phyloP scores from a whole-genome alignment of 1,139 yeast genomes.

The Keqinozyma sinolaborantium region DNA sequence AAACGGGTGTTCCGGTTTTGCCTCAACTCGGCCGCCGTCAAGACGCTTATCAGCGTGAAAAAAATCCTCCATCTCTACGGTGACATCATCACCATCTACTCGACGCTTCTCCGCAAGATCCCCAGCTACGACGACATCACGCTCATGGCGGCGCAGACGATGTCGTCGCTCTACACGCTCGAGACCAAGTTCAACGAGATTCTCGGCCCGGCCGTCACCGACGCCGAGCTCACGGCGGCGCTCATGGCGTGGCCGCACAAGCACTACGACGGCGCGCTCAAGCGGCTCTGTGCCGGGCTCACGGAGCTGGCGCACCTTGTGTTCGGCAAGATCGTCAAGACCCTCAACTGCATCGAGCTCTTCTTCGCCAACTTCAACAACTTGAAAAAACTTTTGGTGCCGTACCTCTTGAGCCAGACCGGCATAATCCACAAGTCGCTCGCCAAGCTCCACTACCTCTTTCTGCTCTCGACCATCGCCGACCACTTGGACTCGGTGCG shows the following conservation, averaged over 20 bases:
- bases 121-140: slow-evolving; percentile 44
- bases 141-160: slow-evolving; percentile 26
- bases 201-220: slow-evolving; percentile 18
- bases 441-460: slow-evolving; percentile 20
- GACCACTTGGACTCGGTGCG: slow-evolving; percentile 20
- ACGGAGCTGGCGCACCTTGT: slow-evolving; percentile 18
- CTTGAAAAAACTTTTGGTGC: slow-evolving; percentile 35
- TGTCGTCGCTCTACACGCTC: slow-evolving; percentile 19
- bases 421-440: slow-evolving; percentile 22
- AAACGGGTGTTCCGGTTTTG: slow-evolving; percentile 30
- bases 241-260: slow-evolving; percentile 26
- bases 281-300: slow-evolving; percentile 17
- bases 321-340: slow-evolving; percentile 20
- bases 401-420: slow-evolving; percentile 32
- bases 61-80: slow-evolving; percentile 33
- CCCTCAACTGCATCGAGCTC: slow-evolving; percentile 28
- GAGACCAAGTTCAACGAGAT: slow-evolving; percentile 32
- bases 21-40: slow-evolving; percentile 28
- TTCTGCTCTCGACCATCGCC: slow-evolving; percentile 24
- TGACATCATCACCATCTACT: slow-evolving; percentile 39
- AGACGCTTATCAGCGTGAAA: slow-evolving; percentile 26
- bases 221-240: slow-evolving; percentile 5
- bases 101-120: slow-evolving; percentile 36
- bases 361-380: slow-evolving; percentile 37
- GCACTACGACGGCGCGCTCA: slow-evolving; percentile 22